Percentiles rank a stretch among this genome's conserved stretches.
These are phyloP conservation scores for Blepharisma stoltei DNA, from an alignment of 73 alveolate species.

Conservation along the genomic window DNA sequence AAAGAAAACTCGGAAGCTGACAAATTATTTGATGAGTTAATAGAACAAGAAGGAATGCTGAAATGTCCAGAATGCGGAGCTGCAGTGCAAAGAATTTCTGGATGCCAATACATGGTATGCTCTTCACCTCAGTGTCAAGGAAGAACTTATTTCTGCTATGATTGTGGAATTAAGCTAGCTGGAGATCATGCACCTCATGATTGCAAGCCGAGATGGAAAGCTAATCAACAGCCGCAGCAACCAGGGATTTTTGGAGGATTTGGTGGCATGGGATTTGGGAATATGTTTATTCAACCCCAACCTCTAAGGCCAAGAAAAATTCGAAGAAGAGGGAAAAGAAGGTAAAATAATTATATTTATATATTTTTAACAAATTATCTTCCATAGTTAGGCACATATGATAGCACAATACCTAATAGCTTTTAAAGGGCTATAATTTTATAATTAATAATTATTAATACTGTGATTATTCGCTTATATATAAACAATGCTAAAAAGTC, in stretches of 20 bases:
- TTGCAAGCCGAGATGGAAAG: constrained; percentile 24
- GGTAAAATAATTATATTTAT: too few relatives aligned
- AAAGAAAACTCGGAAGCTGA: constrained; percentile 18
- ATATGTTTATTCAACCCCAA: too few relatives aligned
- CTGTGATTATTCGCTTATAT: too few relatives aligned
- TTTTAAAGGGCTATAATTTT: too few relatives aligned
- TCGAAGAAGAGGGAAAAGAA: too few relatives aligned
- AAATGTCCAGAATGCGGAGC: constrained; percentile 34
- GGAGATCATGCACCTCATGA: constrained; percentile 33
- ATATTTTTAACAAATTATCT: too few relatives aligned
- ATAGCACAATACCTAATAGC: too few relatives aligned
- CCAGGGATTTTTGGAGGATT: constrained; percentile 4
- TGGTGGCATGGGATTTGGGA: background rate
- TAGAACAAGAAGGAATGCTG: constrained; percentile 23
- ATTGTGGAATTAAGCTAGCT: constrained; percentile 8
- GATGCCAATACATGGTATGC: constrained; percentile 31
- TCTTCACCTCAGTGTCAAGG: constrained; percentile 16
- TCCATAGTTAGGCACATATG: too few relatives aligned
- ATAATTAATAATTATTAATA: too few relatives aligned
- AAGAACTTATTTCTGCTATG: constrained; percentile 28
- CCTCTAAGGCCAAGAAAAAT: too few relatives aligned
- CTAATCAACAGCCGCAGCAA: background rate
- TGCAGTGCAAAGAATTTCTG: background rate
- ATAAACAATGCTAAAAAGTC: too few relatives aligned
- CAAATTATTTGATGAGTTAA: constrained; percentile 9